Evolutionary conservation across 2,329 filamentous ascomycete species (phyloP).

Genomic region (Alternaria sp.): DNA sequence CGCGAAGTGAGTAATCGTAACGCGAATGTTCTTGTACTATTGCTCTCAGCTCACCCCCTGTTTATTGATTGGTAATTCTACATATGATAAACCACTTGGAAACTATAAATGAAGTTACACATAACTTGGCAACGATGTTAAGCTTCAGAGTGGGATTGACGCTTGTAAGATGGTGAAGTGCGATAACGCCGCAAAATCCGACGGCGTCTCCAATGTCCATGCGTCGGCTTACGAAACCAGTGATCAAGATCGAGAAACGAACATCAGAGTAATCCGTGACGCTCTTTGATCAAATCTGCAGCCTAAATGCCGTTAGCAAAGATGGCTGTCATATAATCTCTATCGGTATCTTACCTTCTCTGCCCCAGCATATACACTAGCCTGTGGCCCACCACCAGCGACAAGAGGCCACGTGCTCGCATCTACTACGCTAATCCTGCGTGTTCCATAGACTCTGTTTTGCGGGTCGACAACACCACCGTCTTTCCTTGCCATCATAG

Average conservation of each 20-base stretch:
- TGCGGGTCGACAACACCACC: constrained; percentile 31
- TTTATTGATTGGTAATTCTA: background rate
- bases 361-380: constrained; percentile 30
- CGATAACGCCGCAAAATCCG: constrained; percentile 43
- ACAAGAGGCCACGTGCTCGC: constrained; percentile 34
- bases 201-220: background rate
- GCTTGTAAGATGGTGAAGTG: background rate
- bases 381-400: constrained; percentile 20
- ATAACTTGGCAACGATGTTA: background rate
- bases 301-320: background rate
- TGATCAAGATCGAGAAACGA: background rate
- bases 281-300: constrained; percentile 3
- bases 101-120: background rate
- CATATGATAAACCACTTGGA: background rate
- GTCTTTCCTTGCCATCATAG: constrained; percentile 27
- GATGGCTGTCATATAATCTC: background rate
- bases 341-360: constrained; percentile 25
- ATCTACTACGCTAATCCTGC: constrained; percentile 36
- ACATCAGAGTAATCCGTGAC: background rate
- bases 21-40: background rate
- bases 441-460: constrained; percentile 30
- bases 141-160: background rate
- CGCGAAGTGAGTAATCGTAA: too few relatives aligned
- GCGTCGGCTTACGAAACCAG: background rate
- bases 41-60: background rate